Conservation (phyloP, 352 stramenopile species). For the Paralagenidium karlingii region DNA sequence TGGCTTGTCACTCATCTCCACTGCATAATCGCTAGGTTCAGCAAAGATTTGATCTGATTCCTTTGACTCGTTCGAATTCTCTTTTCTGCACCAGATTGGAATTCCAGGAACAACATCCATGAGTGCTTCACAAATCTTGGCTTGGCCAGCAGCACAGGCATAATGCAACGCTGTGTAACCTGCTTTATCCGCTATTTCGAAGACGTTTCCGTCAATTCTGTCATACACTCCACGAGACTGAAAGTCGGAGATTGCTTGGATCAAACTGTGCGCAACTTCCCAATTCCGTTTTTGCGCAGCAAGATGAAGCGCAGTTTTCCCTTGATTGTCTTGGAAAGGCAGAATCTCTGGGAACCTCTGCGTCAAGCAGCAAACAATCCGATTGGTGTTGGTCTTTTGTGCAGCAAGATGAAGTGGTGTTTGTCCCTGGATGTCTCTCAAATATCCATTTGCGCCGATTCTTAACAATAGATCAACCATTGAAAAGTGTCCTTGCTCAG, state of each 20-base stretch:
- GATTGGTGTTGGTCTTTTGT: conserved; percentile 23
- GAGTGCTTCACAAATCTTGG: conserved; percentile 15
- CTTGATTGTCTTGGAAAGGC: conserved; percentile 16
- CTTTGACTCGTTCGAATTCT: no score
- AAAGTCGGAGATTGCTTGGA: conserved; percentile 11
- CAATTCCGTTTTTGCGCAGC: conserved; percentile 24
- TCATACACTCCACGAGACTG: conserved; percentile 1
- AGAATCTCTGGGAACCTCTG: conserved; percentile 24
- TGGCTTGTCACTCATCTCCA: no score
- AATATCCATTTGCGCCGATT: conserved; percentile 31
- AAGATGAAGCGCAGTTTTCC: conserved; percentile 34
- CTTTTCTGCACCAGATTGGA: no score
- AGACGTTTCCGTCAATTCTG: conserved; percentile 1
- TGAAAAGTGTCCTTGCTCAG: conserved; percentile 40
- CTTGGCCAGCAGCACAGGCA: conserved; percentile 19
- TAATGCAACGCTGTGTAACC: conserved; percentile 51
- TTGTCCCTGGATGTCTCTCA: conserved; percentile 30
- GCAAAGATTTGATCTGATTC: no score
- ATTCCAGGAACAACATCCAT: conserved; percentile 14
- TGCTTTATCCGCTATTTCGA: conserved; percentile 28
- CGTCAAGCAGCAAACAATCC: conserved; percentile 34
- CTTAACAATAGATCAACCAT: conserved; percentile 47
- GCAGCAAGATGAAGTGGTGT: conserved; percentile 30
- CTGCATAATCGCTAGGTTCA: no score
- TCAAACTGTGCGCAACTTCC: conserved; percentile 12